Evolutionary conservation across 108 stramenopile genomes (phyloP).

Genomic region (Ochromonas danica): DNA sequence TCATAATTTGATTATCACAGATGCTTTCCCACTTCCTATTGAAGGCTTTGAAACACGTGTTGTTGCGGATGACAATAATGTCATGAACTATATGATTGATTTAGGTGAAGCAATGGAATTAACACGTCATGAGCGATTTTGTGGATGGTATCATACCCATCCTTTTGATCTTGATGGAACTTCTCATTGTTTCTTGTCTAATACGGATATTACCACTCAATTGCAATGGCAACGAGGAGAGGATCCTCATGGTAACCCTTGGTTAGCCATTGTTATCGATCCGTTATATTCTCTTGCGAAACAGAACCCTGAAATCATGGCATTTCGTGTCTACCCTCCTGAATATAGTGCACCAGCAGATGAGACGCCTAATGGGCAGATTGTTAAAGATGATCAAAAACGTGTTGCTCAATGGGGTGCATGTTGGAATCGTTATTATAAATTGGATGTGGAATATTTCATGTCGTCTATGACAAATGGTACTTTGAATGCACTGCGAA

Average conservation of each 20-base stretch:
- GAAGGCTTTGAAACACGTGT: conserved; percentile 93
- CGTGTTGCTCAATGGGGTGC: conserved; percentile 70
- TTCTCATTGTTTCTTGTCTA: conserved; percentile 85
- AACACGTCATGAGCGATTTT: conserved; percentile 72
- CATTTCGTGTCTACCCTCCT: conserved; percentile 92
- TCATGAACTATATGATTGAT: conserved; percentile 95
- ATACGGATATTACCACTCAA: conserved; percentile 89
- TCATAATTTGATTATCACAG: conserved; percentile 73
- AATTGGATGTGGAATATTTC: conserved; percentile 76
- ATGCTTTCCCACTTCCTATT: conserved; percentile 94
- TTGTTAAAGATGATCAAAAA: conserved; percentile 65
- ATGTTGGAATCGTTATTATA: conserved; percentile 93
- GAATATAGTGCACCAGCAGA: conserved; percentile 72
- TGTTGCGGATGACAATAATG: conserved; percentile 85
- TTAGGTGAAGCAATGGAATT: conserved; percentile 84
- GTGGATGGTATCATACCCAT: conserved; percentile 93
- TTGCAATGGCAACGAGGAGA: conserved; percentile 91
- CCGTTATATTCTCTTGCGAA: conserved; percentile 69
- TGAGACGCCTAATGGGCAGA: conserved; percentile 80
- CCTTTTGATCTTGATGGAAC: conserved; percentile 89
- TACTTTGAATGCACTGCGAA: conserved; percentile 63
- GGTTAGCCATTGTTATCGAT: conserved; percentile 91
- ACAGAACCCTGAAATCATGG: conserved; percentile 77
- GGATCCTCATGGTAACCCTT: conserved; percentile 92
- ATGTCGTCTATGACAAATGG: conserved; percentile 59